A percentile compares a stretch with the other conserved stretches of the same genome.
phyloP scores from a whole-genome alignment of 1,284 basidiomycete species.

The Cystobasidiaceae sp. region DNA sequence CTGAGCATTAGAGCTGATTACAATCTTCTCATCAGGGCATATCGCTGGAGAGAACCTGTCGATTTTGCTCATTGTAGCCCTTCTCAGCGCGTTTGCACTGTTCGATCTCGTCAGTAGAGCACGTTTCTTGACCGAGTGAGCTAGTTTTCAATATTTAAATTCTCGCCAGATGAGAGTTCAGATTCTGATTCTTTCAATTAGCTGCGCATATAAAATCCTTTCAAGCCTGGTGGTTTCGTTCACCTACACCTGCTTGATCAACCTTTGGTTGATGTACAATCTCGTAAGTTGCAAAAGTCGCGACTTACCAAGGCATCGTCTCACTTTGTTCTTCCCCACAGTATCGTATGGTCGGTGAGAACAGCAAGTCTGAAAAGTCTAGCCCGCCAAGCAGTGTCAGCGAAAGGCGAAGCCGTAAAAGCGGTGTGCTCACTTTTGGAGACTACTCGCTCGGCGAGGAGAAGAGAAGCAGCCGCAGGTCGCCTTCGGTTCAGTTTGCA shows the following conservation, averaged over 20 bases:
- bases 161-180: neutral
- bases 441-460: neutral
- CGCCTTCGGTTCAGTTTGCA: neutral
- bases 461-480: neutral
- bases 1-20: neutral
- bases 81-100: slow-evolving; percentile 13
- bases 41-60: slow-evolving; percentile 1
- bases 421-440: neutral
- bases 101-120: slow-evolving; percentile 11
- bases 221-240: slow-evolving; percentile 6
- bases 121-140: slow-evolving; percentile 8
- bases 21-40: slow-evolving; percentile 3
- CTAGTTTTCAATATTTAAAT: neutral
- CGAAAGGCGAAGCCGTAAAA: neutral
- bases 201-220: neutral
- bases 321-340: neutral
- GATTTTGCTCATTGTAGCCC: slow-evolving; percentile 10
- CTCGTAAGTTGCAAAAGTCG: neutral
- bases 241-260: slow-evolving; percentile 1
- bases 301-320: neutral
- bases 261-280: slow-evolving; percentile 11
- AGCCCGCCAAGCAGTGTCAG: neutral
- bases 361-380: neutral
- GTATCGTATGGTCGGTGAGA: neutral
- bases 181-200: neutral